phyloP scores from a whole-genome alignment of 2,329 filamentous ascomycete genomes.

The Ceratocystis destructans region DNA sequence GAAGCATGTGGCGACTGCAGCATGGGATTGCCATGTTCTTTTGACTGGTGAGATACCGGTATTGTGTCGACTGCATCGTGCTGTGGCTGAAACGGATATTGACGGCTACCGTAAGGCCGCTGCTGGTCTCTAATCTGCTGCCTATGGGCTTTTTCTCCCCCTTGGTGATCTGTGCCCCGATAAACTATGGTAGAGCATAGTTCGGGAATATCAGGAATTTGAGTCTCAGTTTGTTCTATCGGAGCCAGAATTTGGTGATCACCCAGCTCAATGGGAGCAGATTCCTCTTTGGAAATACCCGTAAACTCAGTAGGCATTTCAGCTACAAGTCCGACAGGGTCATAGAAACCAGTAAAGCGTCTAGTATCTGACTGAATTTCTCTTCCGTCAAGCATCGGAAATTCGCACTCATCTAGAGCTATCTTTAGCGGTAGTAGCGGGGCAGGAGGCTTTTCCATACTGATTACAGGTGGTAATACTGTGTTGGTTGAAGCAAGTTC shows the following conservation, averaged over 20 bases:
- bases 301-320: conserved; percentile 37
- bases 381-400: conserved; percentile 28
- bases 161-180: not conserved
- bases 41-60: not conserved
- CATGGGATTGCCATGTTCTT: not conserved
- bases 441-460: not conserved
- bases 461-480: not conserved
- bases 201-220: conserved; percentile 27
- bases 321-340: conserved; percentile 34
- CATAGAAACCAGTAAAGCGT: conserved; percentile 20
- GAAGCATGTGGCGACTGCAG: not conserved
- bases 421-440: not conserved
- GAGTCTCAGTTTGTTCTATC: conserved; percentile 20
- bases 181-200: conserved; percentile 25
- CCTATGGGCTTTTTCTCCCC: conserved; percentile 10
- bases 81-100: conserved; percentile 20
- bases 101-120: conserved; percentile 9
- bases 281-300: conserved; percentile 30
- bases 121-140: conserved; percentile 6
- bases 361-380: conserved; percentile 25
- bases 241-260: conserved; percentile 29
- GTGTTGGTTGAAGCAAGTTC: not conserved
- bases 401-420: conserved; percentile 15
- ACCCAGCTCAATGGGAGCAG: conserved; percentile 34
- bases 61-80: not conserved